Percentiles rank a stretch among this genome's conserved stretches.
phyloP scores from a whole-genome alignment of 495 filamentous ascomycete species.

The Penicillium coffeae region DNA sequence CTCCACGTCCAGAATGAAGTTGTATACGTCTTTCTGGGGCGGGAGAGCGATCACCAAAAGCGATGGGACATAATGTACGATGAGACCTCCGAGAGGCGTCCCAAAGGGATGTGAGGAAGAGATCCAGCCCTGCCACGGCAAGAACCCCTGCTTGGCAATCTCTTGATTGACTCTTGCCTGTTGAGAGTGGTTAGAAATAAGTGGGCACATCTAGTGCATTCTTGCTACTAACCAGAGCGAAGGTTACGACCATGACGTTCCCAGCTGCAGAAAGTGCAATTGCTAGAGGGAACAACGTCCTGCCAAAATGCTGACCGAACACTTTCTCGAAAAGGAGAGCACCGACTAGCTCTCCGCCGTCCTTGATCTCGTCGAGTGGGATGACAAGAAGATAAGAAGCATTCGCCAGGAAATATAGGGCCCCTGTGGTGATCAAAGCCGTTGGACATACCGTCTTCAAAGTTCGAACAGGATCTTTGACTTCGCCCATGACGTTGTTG shows the following conservation, averaged over 20 bases:
- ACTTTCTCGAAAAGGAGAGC: constrained; percentile 65
- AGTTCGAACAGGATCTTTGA: constrained; percentile 64
- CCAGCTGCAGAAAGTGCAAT: constrained; percentile 66
- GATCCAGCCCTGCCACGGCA: constrained; percentile 59
- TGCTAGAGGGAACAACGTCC: constrained; percentile 55
- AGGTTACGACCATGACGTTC: constrained; percentile 77
- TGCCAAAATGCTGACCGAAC: constrained; percentile 57
- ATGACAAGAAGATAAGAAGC: constrained; percentile 67
- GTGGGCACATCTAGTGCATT: no score
- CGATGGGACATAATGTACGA: constrained; percentile 66
- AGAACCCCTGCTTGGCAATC: constrained; percentile 63
- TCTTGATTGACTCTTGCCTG: constrained; percentile 69
- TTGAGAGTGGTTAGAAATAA: not conserved
- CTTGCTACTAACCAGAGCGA: constrained; percentile 49
- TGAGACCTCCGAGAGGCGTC: constrained; percentile 61
- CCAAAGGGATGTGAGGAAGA: constrained; percentile 66
- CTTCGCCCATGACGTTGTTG: constrained; percentile 76
- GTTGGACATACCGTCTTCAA: constrained; percentile 60
- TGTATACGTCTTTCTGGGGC: constrained; percentile 62
- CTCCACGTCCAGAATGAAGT: constrained; percentile 70
- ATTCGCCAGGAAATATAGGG: constrained; percentile 67
- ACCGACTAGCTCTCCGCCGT: constrained; percentile 63
- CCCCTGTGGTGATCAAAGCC: constrained; percentile 56
- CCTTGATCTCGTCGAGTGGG: constrained; percentile 63
- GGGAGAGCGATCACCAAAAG: constrained; percentile 62